These are phyloP conservation scores for Wickerhamiella occidentalis DNA, from an alignment of 805 yeast species.

Conservation along the genomic window DNA sequence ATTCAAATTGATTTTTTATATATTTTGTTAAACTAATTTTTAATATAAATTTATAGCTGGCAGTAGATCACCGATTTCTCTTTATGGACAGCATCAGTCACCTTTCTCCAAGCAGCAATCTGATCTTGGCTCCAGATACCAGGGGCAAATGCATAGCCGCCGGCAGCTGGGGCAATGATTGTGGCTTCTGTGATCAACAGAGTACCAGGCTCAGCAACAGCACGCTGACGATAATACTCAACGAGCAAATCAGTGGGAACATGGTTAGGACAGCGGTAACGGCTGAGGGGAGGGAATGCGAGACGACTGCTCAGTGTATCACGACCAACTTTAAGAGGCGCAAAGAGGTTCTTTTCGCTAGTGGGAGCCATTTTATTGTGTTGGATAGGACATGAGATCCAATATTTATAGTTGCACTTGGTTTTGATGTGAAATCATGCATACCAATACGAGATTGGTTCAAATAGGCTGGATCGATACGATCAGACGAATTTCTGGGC, in stretches of 20 bases:
- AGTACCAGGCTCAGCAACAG: conserved; percentile 41
- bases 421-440: too few species aligned
- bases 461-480: too few species aligned
- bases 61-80: conserved; percentile 30
- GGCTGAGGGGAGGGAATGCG: conserved; percentile 41
- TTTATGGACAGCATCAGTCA: conserved; percentile 36
- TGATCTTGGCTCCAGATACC: conserved; percentile 27
- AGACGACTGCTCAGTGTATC: conserved; percentile 30
- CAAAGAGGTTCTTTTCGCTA: too few species aligned
- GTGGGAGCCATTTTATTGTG: too few species aligned
- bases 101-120: conserved; percentile 27
- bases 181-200: conserved; percentile 52
- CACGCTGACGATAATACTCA: conserved; percentile 45
- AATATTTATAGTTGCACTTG: too few species aligned
- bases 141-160: conserved; percentile 28
- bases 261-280: conserved; percentile 30
- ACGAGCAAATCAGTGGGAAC: conserved; percentile 34
- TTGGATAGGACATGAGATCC: too few species aligned
- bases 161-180: conserved; percentile 32
- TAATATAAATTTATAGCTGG: too few species aligned
- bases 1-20: too few species aligned
- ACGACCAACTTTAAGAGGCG: conserved; percentile 31
- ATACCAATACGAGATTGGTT: too few species aligned
- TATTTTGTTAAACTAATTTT: too few species aligned
- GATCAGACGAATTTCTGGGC: too few species aligned